Base-by-base conservation (phyloP, 192 early-diverging fungal genomes). In the Coemansia sp. region DNA sequence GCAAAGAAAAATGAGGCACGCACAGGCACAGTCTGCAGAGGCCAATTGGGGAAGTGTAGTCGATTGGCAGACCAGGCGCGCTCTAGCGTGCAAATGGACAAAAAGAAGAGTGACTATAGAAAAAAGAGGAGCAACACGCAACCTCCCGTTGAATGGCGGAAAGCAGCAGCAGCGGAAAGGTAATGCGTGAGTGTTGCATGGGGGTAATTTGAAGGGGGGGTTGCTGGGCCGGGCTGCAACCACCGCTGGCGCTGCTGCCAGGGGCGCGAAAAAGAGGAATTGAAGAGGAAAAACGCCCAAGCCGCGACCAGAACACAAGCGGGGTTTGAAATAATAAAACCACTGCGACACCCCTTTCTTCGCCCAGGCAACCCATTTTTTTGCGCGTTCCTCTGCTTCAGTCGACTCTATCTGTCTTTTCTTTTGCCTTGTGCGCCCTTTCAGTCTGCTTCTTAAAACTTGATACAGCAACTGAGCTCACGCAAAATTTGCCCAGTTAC, bases 251-350 rank as follows among this genome's bases (percentile, higher is more conserved):
- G 46, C 18, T 34, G 40, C 42, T 26, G 31, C 8, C 55, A 59
- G n/a, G 26, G 26, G 37, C 17, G 36, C 15, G 24, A 37, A 24
- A 47, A 47, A 36, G 20, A 34, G 58, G 42, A 59, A 59, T 59
- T 24, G 42, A 59, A 47, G 42, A 44, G 58, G 47, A 18, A 46
- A 48, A 48, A 20, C 8, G 47, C 17, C 36, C 42, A 59, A 17
- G 58, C 42, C 42, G 58, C 47, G 47, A 48, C 47, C 47, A 48
- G 47, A 48, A 47, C 26, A 59, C 24, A 59, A 36, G 60, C 60
- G 60, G 60, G 60, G 60, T 61, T 61, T 61, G 50, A 61, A 61
- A 61, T 61, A 52, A 50, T 61, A 61, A 61, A 61, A 21, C 60
- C 55, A 20, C 55, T 17, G 17, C 55, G 9, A 21, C 55, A 18